phyloP scores from a whole-genome alignment of 2,329 filamentous ascomycete genomes.

The Hypoxylon rubiginosum region DNA sequence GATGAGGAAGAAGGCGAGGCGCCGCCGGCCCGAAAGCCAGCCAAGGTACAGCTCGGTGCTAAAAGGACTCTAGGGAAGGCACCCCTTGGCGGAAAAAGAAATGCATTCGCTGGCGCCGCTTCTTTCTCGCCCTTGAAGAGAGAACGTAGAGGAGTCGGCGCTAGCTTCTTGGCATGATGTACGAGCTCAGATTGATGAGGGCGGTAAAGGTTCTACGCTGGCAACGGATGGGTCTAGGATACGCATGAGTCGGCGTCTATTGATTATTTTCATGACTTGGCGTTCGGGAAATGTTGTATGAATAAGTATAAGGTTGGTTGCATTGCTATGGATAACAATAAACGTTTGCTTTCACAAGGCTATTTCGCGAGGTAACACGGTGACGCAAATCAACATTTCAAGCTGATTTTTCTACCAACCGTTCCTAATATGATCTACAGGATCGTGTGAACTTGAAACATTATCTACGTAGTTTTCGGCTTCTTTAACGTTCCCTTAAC shows the following conservation, averaged over 20 bases:
- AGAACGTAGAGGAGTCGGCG: constrained; percentile 72
- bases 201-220: constrained; percentile 14
- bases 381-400: not conserved
- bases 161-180: constrained; percentile 69
- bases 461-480: constrained; percentile 33
- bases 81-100: constrained; percentile 57
- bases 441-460: not conserved
- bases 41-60: constrained; percentile 46
- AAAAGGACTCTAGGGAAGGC: constrained; percentile 52
- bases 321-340: constrained; percentile 42
- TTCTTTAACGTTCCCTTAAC: constrained; percentile 39
- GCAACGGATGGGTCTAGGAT: constrained; percentile 13
- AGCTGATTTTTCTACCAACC: not conserved
- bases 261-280: constrained; percentile 22
- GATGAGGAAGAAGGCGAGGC: constrained; percentile 73
- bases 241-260: constrained; percentile 44
- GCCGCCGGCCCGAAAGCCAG: constrained; percentile 46
- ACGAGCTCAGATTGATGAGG: constrained; percentile 26
- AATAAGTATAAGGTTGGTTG: constrained; percentile 42
- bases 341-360: constrained; percentile 29
- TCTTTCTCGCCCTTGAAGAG: constrained; percentile 80
- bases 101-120: constrained; percentile 64
- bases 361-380: constrained; percentile 7
- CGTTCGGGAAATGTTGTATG: constrained; percentile 31
- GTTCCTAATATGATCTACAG: not conserved